Evolutionary conservation across 2,329 filamentous ascomycete genomes (phyloP), one percentile per base, ranked within the genome.

Genomic region (Colletotrichum salicis): DNA sequence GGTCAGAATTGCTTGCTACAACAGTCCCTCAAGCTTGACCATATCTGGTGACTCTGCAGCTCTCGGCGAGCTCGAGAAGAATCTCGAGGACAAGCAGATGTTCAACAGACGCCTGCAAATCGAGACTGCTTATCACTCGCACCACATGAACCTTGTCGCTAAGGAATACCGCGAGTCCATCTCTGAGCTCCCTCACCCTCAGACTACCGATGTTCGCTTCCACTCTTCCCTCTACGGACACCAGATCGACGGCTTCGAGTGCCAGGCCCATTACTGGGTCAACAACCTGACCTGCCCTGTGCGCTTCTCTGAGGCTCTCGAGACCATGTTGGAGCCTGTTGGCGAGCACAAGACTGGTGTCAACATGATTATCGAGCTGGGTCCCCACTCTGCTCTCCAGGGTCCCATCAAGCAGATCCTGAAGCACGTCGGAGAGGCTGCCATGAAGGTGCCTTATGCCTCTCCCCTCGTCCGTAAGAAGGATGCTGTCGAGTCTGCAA

Each of bases 101-200:
- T 89, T 89, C 76, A 84, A 85, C 70, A 82, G 84, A 41, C 84
- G 84, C 31, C 81, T 89, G 3, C 81, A 83, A 6, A 84, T 89
- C 4, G 84, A 86, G 19, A 83, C 85, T 19, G 87, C 87, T 0
- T 89, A 89, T 58, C 88, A 89, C 76, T 89, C 87, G 0, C 80
- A 84, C 45, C 86, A 88, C 73, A 89, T 89, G 87, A 82, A 85
- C 60, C 77, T 84, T 1, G 80, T 88, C 1, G 84, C 86, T 1
- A 65, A 70, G 48, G 66, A 64, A 12, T 74, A 74, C 29, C 80
- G 82, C 48, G 76, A 78, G 1, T 83, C 82, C 3, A 79, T 89
- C 4, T 82, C 85, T 8, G 79, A 83, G 71, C 77, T 89, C 3
- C 64, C 61, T 8, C 75, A 78, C 1, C 80, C 83, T 1, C 74